These are phyloP conservation scores for Wallacemonas sp. DNA, from an alignment of 208 protist species.

Conservation along the genomic window DNA sequence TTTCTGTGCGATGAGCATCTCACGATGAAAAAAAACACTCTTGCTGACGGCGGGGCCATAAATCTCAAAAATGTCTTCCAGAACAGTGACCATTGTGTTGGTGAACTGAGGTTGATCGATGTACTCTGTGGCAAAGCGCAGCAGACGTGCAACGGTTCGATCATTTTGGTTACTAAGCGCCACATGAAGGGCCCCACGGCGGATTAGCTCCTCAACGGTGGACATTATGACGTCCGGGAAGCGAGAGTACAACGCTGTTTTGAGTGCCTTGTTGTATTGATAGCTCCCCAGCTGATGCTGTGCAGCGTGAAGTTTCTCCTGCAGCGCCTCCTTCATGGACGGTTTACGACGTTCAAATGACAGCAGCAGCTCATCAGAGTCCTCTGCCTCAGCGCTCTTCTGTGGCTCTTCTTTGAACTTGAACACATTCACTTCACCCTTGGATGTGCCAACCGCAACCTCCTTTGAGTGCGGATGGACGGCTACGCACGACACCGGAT, in stretches of 20 bases:
- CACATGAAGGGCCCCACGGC: slow-evolving; percentile 75
- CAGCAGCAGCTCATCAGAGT: slow-evolving; percentile 19
- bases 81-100: slow-evolving; percentile 69
- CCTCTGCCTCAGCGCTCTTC: slow-evolving; percentile 5
- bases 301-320: slow-evolving; percentile 51
- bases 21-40: slow-evolving; percentile 75
- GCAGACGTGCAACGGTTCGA: slow-evolving; percentile 67
- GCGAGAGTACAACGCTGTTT: slow-evolving; percentile 74
- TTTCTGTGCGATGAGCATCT: slow-evolving; percentile 71
- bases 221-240: slow-evolving; percentile 77
- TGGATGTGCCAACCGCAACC: slow-evolving; percentile 68
- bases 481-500: slow-evolving; percentile 56
- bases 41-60: slow-evolving; percentile 60
- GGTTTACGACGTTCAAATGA: slow-evolving; percentile 23
- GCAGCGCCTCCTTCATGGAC: slow-evolving; percentile 38
- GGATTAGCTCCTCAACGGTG: slow-evolving; percentile 82
- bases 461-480: slow-evolving; percentile 69
- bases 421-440: slow-evolving; percentile 67
- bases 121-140: slow-evolving; percentile 73
- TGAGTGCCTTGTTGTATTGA: slow-evolving; percentile 78
- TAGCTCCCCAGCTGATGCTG: slow-evolving; percentile 68
- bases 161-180: slow-evolving; percentile 86
- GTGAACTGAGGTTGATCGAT: slow-evolving; percentile 78
- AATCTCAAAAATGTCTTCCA: slow-evolving; percentile 83
- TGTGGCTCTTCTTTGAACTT: slow-evolving; percentile 43